phyloP scores from a whole-genome alignment of 2,329 filamentous ascomycete species.

The Pseudopyrenochaeta lycopersici region DNA sequence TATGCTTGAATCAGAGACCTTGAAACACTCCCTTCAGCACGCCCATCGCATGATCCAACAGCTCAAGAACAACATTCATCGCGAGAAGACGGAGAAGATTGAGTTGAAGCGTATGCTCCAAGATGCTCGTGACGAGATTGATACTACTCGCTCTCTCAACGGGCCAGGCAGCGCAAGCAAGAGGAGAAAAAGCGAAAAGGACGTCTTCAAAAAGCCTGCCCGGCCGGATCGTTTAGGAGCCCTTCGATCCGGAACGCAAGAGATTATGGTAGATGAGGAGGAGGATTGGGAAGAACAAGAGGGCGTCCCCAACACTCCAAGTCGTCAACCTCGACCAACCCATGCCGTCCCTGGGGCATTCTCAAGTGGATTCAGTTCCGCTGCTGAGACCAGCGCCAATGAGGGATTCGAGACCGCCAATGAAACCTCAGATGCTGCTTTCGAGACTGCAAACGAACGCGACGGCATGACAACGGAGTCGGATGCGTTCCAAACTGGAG shows the following conservation, averaged over 20 bases:
- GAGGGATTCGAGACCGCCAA: conserved; percentile 84
- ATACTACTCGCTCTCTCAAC: conserved; percentile 66
- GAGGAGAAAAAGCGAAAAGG: conserved; percentile 65
- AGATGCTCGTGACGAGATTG: conserved; percentile 91
- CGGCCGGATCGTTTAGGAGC: conserved; percentile 79
- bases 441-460: conserved; percentile 81
- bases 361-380: conserved; percentile 43
- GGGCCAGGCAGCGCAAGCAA: conserved; percentile 59
- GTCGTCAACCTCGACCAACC: conserved; percentile 48
- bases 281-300: conserved; percentile 84
- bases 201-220: conserved; percentile 78
- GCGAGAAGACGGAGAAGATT: conserved; percentile 98
- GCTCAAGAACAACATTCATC: conserved; percentile 91
- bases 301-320: conserved; percentile 64
- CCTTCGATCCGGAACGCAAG: conserved; percentile 74
- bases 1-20: conserved; percentile 91
- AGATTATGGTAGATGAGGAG: conserved; percentile 82
- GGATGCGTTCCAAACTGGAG: conserved; percentile 94
- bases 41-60: conserved; percentile 97
- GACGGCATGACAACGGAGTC: conserved; percentile 77
- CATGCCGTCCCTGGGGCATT: conserved; percentile 42
- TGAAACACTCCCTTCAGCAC: conserved; percentile 93
- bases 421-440: conserved; percentile 70
- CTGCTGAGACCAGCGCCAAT: conserved; percentile 55
- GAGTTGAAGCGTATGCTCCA: conserved; percentile 95